A percentile compares a stretch with the other conserved stretches of the same genome.
Conservation (phyloP, 1,284 basidiomycete species). For the Xerocomus nothofagi region DNA sequence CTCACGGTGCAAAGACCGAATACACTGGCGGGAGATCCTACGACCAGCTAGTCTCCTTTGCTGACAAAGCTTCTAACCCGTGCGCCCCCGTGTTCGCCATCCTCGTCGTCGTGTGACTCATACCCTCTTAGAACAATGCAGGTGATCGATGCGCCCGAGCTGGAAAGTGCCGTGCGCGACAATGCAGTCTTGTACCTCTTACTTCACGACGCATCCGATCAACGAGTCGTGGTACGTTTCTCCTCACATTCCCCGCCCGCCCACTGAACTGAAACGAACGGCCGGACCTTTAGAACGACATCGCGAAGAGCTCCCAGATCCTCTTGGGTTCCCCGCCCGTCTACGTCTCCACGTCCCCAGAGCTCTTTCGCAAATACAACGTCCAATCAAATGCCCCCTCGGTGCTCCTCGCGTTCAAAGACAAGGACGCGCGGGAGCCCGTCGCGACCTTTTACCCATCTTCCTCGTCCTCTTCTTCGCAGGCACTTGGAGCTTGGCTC, state of each 20-base stretch:
- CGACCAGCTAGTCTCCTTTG: slow-evolving; percentile 68
- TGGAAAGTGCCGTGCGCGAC: slow-evolving; percentile 51
- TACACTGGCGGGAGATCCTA: slow-evolving; percentile 71
- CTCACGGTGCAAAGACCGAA: slow-evolving; percentile 54
- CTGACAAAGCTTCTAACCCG: slow-evolving; percentile 66
- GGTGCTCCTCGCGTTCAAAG: slow-evolving; percentile 75
- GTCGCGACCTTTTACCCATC: slow-evolving; percentile 38
- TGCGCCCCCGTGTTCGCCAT: slow-evolving; percentile 35
- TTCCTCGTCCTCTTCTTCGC: slow-evolving; percentile 14
- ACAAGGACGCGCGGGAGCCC: slow-evolving; percentile 50
- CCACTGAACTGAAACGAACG: slow-evolving; percentile 4
- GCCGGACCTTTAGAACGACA: slow-evolving; percentile 40
- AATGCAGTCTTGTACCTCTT: slow-evolving; percentile 75
- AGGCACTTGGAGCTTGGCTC: slow-evolving; percentile 52
- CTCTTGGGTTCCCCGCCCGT: slow-evolving; percentile 74
- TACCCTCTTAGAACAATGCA: slow-evolving; percentile 38
- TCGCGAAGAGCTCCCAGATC: slow-evolving; percentile 49
- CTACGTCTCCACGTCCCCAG: slow-evolving; percentile 50
- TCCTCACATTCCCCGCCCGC: too few species aligned
- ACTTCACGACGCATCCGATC: slow-evolving; percentile 54
- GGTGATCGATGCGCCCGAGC: slow-evolving; percentile 50
- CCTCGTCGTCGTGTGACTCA: slow-evolving; percentile 4
- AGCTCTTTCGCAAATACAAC: slow-evolving; percentile 52
- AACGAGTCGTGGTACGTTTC: slow-evolving; percentile 43
- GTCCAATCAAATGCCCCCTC: slow-evolving; percentile 51